Conservation (phyloP, 192 early-diverging fungal species). For the Entophlyctis helioformis region DNA sequence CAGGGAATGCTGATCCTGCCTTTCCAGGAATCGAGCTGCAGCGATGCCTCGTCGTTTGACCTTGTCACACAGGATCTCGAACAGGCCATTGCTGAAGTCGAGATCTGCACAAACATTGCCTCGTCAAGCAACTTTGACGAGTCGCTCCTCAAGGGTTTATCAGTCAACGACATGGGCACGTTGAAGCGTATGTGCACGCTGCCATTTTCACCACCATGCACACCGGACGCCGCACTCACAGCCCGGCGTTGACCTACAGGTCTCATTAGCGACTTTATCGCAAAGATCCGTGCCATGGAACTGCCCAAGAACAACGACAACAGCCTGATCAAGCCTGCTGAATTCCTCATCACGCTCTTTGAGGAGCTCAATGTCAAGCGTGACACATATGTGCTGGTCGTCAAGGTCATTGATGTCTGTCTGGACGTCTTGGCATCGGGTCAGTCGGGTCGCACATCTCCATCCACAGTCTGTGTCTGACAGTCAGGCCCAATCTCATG, state of each 20-base stretch:
- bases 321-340: conserved; percentile 13
- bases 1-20: too few species aligned
- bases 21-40: conserved; percentile 20
- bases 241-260: too few species aligned
- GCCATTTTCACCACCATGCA: background rate
- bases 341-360: conserved; percentile 23
- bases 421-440: conserved; percentile 9
- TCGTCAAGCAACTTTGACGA: too few species aligned
- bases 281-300: conserved; percentile 7
- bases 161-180: conserved; percentile 7
- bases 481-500: too few species aligned
- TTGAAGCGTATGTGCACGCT: conserved; percentile 12
- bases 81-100: conserved; percentile 11
- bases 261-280: conserved; percentile 8
- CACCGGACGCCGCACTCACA: background rate
- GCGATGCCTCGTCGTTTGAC: conserved; percentile 34
- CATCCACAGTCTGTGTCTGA: too few species aligned
- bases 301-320: background rate
- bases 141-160: too few species aligned
- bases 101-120: conserved; percentile 7
- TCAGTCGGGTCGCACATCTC: too few species aligned
- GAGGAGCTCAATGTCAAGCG: conserved; percentile 1
- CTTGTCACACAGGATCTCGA: conserved; percentile 10
- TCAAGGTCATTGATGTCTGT: conserved; percentile 12
- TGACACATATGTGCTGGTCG: background rate